Percentiles rank a stretch among this genome's conserved stretches.
Evolutionary conservation across 2,329 filamentous ascomycete genomes (phyloP).

Genomic region (Colletotrichum euphorbiae): DNA sequence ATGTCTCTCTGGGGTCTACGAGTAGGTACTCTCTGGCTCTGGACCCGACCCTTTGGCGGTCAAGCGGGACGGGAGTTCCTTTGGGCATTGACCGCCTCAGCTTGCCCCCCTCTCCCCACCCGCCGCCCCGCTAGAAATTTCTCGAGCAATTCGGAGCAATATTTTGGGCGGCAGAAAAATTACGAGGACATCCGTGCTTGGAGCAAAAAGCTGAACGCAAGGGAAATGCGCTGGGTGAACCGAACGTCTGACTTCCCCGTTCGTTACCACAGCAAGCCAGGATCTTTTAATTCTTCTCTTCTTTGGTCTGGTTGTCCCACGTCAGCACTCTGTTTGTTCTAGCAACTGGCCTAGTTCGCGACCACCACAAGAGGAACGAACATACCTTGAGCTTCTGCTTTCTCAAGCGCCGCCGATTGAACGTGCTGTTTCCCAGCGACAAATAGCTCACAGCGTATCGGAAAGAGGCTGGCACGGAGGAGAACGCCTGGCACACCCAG

Average conservation of each 20-base stretch:
- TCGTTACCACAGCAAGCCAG: not conserved
- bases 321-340: constrained; percentile 13
- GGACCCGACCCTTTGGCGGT: constrained; percentile 2
- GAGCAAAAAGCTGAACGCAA: not conserved
- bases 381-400: too few relatives aligned
- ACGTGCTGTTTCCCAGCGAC: too few relatives aligned
- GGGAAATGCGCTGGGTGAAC: not conserved
- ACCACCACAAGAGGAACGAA: too few relatives aligned
- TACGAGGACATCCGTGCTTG: not conserved
- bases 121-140: constrained; percentile 30
- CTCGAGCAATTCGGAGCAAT: constrained; percentile 14
- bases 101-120: too few relatives aligned
- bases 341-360: not conserved
- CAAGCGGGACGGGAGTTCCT: not conserved
- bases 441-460: too few relatives aligned
- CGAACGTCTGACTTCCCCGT: not conserved
- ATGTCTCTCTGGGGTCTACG: too few relatives aligned
- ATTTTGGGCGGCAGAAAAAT: constrained; percentile 8
- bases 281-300: not conserved
- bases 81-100: constrained; percentile 10
- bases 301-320: not conserved
- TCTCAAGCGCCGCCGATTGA: too few relatives aligned
- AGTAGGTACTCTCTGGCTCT: not conserved
- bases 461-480: too few relatives aligned
- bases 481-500: not conserved